A percentile compares a stretch with the other conserved stretches of the same genome.
phyloP scores from a whole-genome alignment of 495 filamentous ascomycete species.

The Choiromyces venosus region DNA sequence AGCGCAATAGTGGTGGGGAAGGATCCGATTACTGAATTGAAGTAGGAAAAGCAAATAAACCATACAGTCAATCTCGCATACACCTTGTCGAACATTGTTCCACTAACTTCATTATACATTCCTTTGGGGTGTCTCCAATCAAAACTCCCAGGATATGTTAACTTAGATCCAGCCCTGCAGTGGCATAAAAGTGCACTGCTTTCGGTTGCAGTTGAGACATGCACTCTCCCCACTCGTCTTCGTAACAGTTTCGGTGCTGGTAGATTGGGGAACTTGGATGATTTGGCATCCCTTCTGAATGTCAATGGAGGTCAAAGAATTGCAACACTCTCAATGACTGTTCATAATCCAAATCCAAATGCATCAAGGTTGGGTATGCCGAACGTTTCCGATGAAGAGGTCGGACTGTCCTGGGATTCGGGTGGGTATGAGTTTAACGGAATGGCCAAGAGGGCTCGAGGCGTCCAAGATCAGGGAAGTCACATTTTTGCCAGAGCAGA shows the following conservation, averaged over 20 bases:
- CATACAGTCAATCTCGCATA: constrained; percentile 38
- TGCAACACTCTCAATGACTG: constrained; percentile 60
- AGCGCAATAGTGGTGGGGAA: neutral
- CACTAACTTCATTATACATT: constrained; percentile 68
- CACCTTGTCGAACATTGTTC: constrained; percentile 33
- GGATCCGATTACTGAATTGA: constrained; percentile 15
- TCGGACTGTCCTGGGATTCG: constrained; percentile 31
- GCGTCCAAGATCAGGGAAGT: constrained; percentile 39
- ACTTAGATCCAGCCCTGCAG: constrained; percentile 58
- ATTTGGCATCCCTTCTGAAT: constrained; percentile 66
- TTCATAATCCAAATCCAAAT: constrained; percentile 20
- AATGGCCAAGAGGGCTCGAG: constrained; percentile 14
- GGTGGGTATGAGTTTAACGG: constrained; percentile 11
- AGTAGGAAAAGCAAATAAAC: constrained; percentile 49
- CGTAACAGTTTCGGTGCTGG: constrained; percentile 47
- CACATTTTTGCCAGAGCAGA: constrained; percentile 63
- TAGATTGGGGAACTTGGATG: constrained; percentile 51
- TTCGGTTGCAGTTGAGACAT: constrained; percentile 70
- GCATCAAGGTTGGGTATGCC: neutral
- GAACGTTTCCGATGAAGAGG: constrained; percentile 15
- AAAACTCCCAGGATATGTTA: constrained; percentile 55
- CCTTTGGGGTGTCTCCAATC: constrained; percentile 62
- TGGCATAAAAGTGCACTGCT: constrained; percentile 83
- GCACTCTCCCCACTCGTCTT: constrained; percentile 70
- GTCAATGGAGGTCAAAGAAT: constrained; percentile 74